Evolutionary conservation across 495 filamentous ascomycete species (phyloP), one percentile per base, ranked within the genome.

Genomic region (Aspergillus olivimuriae): DNA sequence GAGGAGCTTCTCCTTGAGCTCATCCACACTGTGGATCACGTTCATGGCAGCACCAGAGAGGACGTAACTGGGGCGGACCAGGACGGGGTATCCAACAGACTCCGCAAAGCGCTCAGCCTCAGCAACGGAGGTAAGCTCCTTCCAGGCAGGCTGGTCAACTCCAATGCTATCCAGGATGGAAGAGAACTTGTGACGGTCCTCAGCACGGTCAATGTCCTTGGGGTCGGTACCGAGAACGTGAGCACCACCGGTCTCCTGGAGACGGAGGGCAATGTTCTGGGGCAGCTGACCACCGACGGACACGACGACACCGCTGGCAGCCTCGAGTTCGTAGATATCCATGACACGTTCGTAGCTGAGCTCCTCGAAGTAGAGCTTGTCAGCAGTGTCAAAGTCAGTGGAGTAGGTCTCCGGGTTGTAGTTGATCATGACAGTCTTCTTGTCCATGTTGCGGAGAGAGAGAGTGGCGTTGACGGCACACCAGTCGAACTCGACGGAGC

Each of bases 351-450:
- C 92, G 15, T 96, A 63, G 60, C 83, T 94, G 68, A 97, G 95
- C 60, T 94, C 95, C 68, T 98, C 92, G 51, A 98, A 98, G 65
- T 96, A 98, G 16, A 98, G 73, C 20, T 81, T 80, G 56, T 98
- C 92, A 2, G 92, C 92, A 58, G 97, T 92, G 44, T 98, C 92
- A 58, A 94, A 96, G 62, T 98, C 92, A 2, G 92, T 96, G 61
- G 76, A 83, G 26, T 96, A 88, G 17, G 92, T 96, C 66, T 97
- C 90, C 0, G 91, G 90, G 58, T 95, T 95, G 62, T 86, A 89
- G 57, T 97, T 98, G 22, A 97, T 86, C 92, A 98, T 98, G 61
- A 98, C 86, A 2, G 92, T 97, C 76, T 96, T 96, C 74, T 84
- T 77, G 22, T 87, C 86, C 53, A 83, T 76, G 48, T 90, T 83